Base-by-base conservation (phyloP, 768 basidiomycete genomes). In the Lactarius evosmus region DNA sequence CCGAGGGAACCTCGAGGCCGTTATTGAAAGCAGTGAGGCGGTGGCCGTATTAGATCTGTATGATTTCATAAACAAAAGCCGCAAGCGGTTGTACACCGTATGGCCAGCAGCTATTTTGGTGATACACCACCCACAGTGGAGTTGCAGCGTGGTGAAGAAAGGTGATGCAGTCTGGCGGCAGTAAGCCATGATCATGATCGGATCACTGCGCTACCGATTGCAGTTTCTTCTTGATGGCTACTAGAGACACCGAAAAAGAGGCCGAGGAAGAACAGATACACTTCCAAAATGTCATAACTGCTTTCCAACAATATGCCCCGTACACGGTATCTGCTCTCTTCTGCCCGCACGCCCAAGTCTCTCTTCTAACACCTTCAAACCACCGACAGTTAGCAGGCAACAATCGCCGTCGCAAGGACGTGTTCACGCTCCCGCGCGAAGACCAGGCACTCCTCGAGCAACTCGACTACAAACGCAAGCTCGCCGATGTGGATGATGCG, bases 401-500 rank as follows among this genome's bases (percentile, higher is more conserved):
- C 66, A 82, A 86, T 66, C 78, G 82, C 38, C 82, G 95, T 27
- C 74, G 94, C 66, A 91, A 91, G 70, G 93, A 93, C 64, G 79
- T 91, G 5, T 88, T 85, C 70, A 83, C 80, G 0, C 80, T 98
- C 3, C 82, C 91, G 0, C 77, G 75, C 41, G 79, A 78, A 29
- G 92, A 96, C 72, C 87, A 87, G 70, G 83, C 80, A 1, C 73
- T 95, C 0, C 79, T 96, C 1, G 80, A 83, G 16, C 68, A 71
- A 14, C 72, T 95, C 6, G 91, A 91, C 7, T 95, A 91, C 74
- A 85, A 87, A 67, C 77, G 84, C 62, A 94, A 93, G 72, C 80
- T 98, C 0, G 82, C 87, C 34, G 84, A 82, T 30, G 88, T 92
- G 14, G 95, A 98, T 75, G 77, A 83, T 8, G 90, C 91, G 9